These are phyloP conservation scores for Colletotrichum tofieldiae DNA, from an alignment of 2,329 filamentous ascomycete genomes.

Conservation along the genomic window DNA sequence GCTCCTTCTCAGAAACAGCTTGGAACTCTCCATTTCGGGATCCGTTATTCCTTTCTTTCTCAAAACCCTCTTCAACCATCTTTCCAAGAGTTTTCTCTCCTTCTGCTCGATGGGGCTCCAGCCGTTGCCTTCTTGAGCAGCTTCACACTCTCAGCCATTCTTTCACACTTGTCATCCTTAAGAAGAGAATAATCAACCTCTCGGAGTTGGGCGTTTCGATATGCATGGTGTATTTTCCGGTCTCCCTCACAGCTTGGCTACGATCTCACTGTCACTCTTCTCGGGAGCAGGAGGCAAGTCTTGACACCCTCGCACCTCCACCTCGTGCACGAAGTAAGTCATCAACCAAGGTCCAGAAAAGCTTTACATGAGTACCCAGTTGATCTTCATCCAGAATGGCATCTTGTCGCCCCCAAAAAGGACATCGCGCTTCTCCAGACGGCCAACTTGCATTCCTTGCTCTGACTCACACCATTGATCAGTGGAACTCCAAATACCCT, in stretches of 20 bases:
- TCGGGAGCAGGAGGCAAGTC: neutral
- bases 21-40: neutral
- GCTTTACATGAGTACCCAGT: neutral
- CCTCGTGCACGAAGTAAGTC: neutral
- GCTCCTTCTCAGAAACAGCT: neutral
- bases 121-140: neutral
- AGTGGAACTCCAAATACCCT: conserved; percentile 1
- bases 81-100: neutral
- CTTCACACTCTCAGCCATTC: neutral
- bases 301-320: neutral
- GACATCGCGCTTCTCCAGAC: neutral
- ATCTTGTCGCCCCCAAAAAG: neutral
- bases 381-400: conserved; percentile 8
- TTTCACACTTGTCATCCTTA: neutral
- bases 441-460: conserved; percentile 24
- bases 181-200: neutral
- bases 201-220: too few species aligned
- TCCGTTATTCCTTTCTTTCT: neutral
- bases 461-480: conserved; percentile 28
- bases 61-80: neutral
- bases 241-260: neutral
- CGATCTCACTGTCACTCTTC: neutral
- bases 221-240: too few species aligned
- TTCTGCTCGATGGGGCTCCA: too few species aligned
- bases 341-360: neutral